phyloP scores from a whole-genome alignment of 2,329 filamentous ascomycete species.

The Chalaropsis thielavioides region DNA sequence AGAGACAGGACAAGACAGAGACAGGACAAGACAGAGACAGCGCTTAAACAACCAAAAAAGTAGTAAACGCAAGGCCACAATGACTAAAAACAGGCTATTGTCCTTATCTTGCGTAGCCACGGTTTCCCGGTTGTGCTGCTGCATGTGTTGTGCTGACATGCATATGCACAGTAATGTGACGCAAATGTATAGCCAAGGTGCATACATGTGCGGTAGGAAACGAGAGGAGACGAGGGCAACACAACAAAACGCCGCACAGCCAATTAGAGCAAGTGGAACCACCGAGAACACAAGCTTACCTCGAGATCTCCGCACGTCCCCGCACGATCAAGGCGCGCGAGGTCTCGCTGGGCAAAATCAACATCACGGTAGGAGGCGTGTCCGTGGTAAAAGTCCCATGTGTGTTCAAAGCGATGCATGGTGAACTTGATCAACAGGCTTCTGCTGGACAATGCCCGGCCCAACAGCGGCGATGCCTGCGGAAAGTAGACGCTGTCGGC shows the following conservation, averaged over 20 bases:
- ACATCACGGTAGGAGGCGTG: constrained; percentile 13
- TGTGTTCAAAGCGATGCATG: constrained; percentile 27
- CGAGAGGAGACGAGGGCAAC: too few species aligned
- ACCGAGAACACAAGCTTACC: background rate
- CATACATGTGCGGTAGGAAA: background rate
- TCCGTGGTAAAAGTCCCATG: constrained; percentile 28
- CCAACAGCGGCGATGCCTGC: constrained; percentile 31
- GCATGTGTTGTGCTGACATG: background rate
- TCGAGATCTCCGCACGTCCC: background rate
- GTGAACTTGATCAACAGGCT: constrained; percentile 21
- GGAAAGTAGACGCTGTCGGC: constrained; percentile 37
- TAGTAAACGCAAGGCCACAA: background rate
- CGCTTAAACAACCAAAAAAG: background rate
- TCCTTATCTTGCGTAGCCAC: background rate
- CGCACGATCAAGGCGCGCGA: background rate
- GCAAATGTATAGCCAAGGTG: background rate
- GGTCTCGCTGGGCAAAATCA: background rate
- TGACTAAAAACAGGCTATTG: background rate
- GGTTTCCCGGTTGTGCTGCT: background rate
- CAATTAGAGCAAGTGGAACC: background rate
- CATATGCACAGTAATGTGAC: background rate
- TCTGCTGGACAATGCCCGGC: constrained; percentile 30
- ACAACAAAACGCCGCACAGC: background rate
- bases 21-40: background rate
- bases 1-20: background rate